A percentile compares a stretch with the other conserved stretches of the same genome.
Conservation (phyloP, 768 basidiomycete genomes). For the Daedalea quercina region DNA sequence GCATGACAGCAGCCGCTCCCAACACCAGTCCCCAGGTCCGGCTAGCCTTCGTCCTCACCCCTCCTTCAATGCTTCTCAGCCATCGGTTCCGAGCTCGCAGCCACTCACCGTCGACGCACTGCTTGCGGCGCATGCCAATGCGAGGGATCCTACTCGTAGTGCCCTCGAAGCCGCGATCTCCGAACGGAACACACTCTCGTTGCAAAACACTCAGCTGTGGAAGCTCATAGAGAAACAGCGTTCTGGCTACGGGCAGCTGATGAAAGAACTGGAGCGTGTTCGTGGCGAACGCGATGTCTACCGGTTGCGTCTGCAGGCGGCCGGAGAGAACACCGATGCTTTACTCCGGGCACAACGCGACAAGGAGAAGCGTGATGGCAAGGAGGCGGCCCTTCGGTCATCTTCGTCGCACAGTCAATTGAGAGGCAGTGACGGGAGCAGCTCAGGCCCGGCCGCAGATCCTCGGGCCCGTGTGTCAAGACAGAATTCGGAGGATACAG, state of each 20-base stretch:
- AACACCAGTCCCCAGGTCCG: constrained; percentile 14
- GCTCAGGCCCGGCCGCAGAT: constrained; percentile 16
- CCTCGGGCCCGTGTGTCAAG: constrained; percentile 18
- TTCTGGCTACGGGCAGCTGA: constrained; percentile 67
- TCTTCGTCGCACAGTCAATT: constrained; percentile 25
- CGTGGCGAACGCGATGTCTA: constrained; percentile 72
- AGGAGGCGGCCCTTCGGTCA: constrained; percentile 21
- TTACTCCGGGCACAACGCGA: constrained; percentile 23
- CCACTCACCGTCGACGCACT: constrained; percentile 47
- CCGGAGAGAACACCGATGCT: constrained; percentile 41
- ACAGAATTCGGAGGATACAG: constrained; percentile 27
- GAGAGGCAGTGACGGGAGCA: constrained; percentile 17
- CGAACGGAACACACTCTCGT: constrained; percentile 74
- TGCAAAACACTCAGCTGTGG: constrained; percentile 90
- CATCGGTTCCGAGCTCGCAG: constrained; percentile 22
- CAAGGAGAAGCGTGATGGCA: constrained; percentile 23
- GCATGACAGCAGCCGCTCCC: constrained; percentile 12
- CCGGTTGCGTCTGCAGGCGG: constrained; percentile 27
- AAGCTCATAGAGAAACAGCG: constrained; percentile 92
- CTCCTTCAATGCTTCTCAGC: constrained; percentile 15
- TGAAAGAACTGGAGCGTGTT: constrained; percentile 83
- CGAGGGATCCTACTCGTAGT: constrained; percentile 43
- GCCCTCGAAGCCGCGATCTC: constrained; percentile 74
- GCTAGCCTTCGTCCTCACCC: constrained; percentile 11
- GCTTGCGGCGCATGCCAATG: constrained; percentile 45